Evolutionary conservation across 768 basidiomycete genomes (phyloP), one percentile per base, ranked within the genome.

Genomic region (Plicaturopsis crispa): DNA sequence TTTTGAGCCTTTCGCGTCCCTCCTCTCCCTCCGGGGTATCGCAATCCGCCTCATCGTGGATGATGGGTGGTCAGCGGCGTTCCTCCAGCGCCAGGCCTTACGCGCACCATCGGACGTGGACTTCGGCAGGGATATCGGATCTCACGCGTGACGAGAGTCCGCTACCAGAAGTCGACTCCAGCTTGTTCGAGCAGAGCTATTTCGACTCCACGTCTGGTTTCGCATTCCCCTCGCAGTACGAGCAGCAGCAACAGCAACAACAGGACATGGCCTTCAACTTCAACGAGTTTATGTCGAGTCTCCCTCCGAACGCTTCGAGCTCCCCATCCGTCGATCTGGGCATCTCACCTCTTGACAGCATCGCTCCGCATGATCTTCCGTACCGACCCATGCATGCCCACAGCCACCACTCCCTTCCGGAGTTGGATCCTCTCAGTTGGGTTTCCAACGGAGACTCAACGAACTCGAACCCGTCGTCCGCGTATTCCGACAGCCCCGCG

Each of bases 61-160:
- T 56, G 42, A 43, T 63, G 42, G 52, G 70, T 13, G 70, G 69
- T 3, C 62, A 66, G 26, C 66, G 74, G 17, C 67, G 75, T 4
- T 64, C 73, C 0, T 76, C 73, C 0, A 72, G 70, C 36, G 70
- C 66, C 2, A 58, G 62, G 32, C 71, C 72, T 4, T 48, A 59
- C 11, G 47, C 53, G 48, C 50, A 55, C 34, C 51, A 55, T 43
- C 56, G 62, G 17, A 57, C 60, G 17, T 66, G 66, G 62, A 61
- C 62, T 0, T 45, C 60, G 32, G 49, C 56, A 6, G 7, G 41
- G 36, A 47, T 48, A 6, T 38, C 48, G 18, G 47, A 51, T 0
- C 54, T 71, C n/a, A 65, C 65, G 34, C 60, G 60, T 1, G 73
- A 76, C 41, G 51, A 61, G 31, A 66, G 64, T 0, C 65, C 70